Conservation (phyloP, 1,284 basidiomycete species). For the Sphaerobolus stellatus region DNA sequence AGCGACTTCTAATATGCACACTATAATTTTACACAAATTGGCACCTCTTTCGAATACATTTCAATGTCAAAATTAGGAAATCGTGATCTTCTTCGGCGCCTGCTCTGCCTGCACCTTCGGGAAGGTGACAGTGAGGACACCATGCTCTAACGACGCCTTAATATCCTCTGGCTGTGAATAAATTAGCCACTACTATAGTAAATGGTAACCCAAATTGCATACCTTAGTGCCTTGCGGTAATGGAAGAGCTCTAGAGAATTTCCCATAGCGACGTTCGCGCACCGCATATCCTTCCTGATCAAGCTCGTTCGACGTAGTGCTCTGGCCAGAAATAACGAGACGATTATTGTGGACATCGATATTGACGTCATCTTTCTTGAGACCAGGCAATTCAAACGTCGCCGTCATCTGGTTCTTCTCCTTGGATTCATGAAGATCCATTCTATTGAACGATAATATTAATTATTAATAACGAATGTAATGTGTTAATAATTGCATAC, state of each 20-base stretch:
- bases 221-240: constrained; percentile 62
- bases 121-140: constrained; percentile 44
- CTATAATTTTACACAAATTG: no score
- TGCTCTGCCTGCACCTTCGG: constrained; percentile 38
- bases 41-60: no score
- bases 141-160: constrained; percentile 44
- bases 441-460: no score
- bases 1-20: no score
- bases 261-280: constrained; percentile 57
- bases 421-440: constrained; percentile 47
- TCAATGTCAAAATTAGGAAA: no score
- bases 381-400: constrained; percentile 49
- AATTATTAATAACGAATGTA: no score
- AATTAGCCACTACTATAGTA: no score
- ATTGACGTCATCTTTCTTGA: constrained; percentile 42
- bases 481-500: no score
- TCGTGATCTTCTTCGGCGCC: constrained; percentile 36
- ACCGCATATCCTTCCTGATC: constrained; percentile 47
- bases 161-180: no score
- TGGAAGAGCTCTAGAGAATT: constrained; percentile 50
- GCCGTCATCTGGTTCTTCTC: constrained; percentile 44
- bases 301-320: constrained; percentile 29
- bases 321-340: constrained; percentile 48
- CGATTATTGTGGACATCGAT: constrained; percentile 44
- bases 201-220: no score